These are phyloP conservation scores for Microstroma glucosiphilum DNA, from an alignment of 1,284 basidiomycete genomes.

Conservation along the genomic window DNA sequence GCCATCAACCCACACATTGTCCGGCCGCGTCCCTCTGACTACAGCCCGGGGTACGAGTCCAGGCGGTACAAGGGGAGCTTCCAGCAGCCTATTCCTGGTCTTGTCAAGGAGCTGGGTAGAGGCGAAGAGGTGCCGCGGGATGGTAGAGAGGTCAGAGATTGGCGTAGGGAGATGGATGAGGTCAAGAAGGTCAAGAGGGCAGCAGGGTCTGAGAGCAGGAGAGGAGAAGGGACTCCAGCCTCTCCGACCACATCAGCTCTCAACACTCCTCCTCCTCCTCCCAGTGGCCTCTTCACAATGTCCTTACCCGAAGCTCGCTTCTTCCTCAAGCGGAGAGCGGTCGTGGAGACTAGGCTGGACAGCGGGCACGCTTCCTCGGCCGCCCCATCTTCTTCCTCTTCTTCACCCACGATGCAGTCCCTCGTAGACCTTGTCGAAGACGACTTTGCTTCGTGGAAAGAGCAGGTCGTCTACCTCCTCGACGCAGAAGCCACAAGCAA, in stretches of 20 bases:
- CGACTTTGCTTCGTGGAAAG: constrained; percentile 26
- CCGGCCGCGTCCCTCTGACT: constrained; percentile 2
- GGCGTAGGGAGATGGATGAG: neutral
- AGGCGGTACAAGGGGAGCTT: neutral
- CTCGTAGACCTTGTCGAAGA: constrained; percentile 27
- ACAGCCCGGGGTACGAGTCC: neutral
- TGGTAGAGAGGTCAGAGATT: neutral
- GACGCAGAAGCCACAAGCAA: neutral
- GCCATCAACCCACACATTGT: constrained; percentile 4
- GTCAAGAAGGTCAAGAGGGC: neutral
- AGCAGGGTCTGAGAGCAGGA: neutral
- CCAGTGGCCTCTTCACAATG: constrained; percentile 32
- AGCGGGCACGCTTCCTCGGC: constrained; percentile 15
- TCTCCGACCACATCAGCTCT: neutral
- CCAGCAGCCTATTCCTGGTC: neutral
- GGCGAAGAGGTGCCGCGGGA: neutral
- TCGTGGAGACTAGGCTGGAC: constrained; percentile 15
- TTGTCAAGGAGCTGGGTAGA: neutral
- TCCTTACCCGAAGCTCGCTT: constrained; percentile 31
- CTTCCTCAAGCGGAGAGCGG: constrained; percentile 24
- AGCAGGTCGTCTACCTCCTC: constrained; percentile 22
- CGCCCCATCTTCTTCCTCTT: neutral
- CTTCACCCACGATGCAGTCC: constrained; percentile 16
- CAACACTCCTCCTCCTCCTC: constrained; percentile 15
- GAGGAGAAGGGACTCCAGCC: constrained; percentile 7